Conservation (phyloP, 805 yeast species). For the Suhomyces pyralidae region DNA sequence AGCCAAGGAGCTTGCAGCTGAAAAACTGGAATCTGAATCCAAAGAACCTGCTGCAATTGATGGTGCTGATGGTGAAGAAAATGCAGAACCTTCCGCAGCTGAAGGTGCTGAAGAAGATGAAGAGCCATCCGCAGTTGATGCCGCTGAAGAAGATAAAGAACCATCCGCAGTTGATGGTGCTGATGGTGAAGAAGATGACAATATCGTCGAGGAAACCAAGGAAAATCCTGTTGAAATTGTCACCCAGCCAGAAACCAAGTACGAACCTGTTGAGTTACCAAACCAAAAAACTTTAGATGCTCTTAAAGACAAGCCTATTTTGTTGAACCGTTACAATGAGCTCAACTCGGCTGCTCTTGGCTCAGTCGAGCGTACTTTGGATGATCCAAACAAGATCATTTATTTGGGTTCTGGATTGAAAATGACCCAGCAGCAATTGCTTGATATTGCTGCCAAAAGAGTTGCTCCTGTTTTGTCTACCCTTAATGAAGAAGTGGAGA, state of each 20-base stretch:
- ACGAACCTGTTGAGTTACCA: slow-evolving; percentile 34
- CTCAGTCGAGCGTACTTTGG: slow-evolving; percentile 43
- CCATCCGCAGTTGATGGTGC: slow-evolving; percentile 10
- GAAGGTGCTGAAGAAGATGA: too few species aligned
- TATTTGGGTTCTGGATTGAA: slow-evolving; percentile 54
- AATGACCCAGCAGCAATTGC: slow-evolving; percentile 53
- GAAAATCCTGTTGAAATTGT: slow-evolving; percentile 35
- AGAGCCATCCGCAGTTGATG: too few species aligned
- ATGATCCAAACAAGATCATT: slow-evolving; percentile 48
- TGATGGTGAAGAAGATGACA: slow-evolving; percentile 28
- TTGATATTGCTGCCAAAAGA: slow-evolving; percentile 53
- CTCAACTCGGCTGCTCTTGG: slow-evolving; percentile 47
- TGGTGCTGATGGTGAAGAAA: slow-evolving; percentile 18
- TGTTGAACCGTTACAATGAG: slow-evolving; percentile 48
- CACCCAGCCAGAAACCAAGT: slow-evolving; percentile 31
- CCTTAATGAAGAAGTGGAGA: slow-evolving; percentile 49
- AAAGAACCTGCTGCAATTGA: slow-evolving; percentile 11
- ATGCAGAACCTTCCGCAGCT: too few species aligned
- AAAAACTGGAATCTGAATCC: slow-evolving; percentile 6
- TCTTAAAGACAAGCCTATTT: slow-evolving; percentile 46
- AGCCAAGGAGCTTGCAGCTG: slow-evolving; percentile 5
- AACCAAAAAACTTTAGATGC: slow-evolving; percentile 34
- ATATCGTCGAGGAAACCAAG: slow-evolving; percentile 24
- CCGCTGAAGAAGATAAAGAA: slow-evolving; percentile 2
- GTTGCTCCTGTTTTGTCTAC: slow-evolving; percentile 52